Percentiles rank a stretch among this genome's conserved stretches.
These are phyloP conservation scores for Diaporthe destruens DNA, from an alignment of 2,329 filamentous ascomycete genomes.

Conservation along the genomic window DNA sequence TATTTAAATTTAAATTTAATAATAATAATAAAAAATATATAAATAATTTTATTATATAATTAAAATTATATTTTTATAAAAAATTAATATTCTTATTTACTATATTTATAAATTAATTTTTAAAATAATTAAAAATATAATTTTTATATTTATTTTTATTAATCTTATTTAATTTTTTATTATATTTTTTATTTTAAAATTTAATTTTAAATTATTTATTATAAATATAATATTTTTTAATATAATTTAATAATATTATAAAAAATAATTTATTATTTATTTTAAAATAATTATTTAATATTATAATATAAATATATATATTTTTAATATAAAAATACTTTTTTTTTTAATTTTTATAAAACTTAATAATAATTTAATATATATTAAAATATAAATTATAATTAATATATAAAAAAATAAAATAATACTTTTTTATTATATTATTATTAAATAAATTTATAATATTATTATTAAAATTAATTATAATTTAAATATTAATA, in stretches of 20 bases:
- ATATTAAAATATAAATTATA: background rate
- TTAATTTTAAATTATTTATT: background rate
- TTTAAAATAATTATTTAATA: background rate
- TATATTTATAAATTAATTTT: background rate
- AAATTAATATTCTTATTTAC: background rate
- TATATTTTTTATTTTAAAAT: background rate
- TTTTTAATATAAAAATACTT: background rate
- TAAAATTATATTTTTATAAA: background rate
- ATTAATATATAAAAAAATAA: background rate
- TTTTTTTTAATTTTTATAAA: background rate
- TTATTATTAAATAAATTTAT: background rate
- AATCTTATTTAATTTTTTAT: background rate
- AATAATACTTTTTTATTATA: background rate
- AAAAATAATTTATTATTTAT: background rate
- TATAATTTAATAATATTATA: background rate
- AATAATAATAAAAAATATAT: background rate
- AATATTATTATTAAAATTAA: background rate
- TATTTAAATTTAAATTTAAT: background rate
- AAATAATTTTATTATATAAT: background rate
- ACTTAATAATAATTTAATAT: background rate
- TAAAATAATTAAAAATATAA: background rate
- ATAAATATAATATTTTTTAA: background rate
- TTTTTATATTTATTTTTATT: background rate
- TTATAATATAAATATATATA: background rate
- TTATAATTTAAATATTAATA: background rate